phyloP scores from a whole-genome alignment of 2,329 filamentous ascomycete genomes.

The Pleoardoris graminearum region DNA sequence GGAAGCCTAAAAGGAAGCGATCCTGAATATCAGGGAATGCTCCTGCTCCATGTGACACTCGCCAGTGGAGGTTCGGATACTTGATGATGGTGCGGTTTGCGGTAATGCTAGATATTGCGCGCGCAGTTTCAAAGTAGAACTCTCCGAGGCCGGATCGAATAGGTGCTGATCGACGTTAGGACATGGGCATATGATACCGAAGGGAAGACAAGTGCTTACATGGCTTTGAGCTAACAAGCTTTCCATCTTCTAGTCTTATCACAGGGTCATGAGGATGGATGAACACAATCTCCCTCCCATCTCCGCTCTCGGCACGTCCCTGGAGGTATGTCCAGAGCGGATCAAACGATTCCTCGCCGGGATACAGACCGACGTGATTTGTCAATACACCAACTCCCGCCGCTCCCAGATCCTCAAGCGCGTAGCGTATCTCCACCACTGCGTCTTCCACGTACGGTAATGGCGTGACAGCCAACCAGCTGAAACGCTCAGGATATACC shows the following conservation, averaged over 20 bases:
- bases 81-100: conserved; percentile 32
- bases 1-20: conserved; percentile 41
- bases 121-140: conserved; percentile 45
- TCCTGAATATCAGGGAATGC: conserved; percentile 43
- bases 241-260: conserved; percentile 31
- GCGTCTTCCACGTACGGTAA: conserved; percentile 37
- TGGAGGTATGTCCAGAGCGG: conserved; percentile 35
- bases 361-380: conserved; percentile 41
- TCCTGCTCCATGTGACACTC: conserved; percentile 42
- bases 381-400: conserved; percentile 40
- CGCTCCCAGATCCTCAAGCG: conserved; percentile 33
- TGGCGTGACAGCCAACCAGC: conserved; percentile 32
- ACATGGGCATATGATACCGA: neutral
- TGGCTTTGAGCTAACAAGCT: conserved; percentile 32
- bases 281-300: conserved; percentile 36
- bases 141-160: conserved; percentile 41
- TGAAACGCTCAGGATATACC: conserved; percentile 33
- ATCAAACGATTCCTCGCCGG: conserved; percentile 32
- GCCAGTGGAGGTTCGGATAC: conserved; percentile 38
- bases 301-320: conserved; percentile 14
- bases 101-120: conserved; percentile 40
- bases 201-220: conserved; percentile 36
- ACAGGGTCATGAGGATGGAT: conserved; percentile 43
- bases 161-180: conserved; percentile 23
- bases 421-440: conserved; percentile 36